Base-by-base conservation (phyloP, 345 rosid species). In the Citrus maxima region DNA sequence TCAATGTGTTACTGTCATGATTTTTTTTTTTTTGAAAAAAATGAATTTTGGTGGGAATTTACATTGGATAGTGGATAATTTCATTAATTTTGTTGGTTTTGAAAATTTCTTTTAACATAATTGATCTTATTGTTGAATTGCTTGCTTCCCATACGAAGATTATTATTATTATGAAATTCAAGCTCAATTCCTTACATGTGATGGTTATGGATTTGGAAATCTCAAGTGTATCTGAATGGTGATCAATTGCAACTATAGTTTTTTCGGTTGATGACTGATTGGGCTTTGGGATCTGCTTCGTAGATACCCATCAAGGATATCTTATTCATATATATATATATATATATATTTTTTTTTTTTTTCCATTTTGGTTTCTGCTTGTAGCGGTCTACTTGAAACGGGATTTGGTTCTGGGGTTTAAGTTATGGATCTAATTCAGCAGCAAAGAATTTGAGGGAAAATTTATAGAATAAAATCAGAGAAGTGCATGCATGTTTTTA, bases 201-300 rank as follows among this genome's bases (percentile, higher is more conserved):
- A 58, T 25, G 34, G 70, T 25, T 61, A 19, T 49, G 38, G 74
- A 16, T 28, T 51, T 70, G 38, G 60, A 49, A 46, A 16, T 46
- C 13, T 49, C 69, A 62, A 19, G 51, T 74, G 42, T 40, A 37
- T 62, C 24, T n/a, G 51, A 46, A 13, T 13, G 3, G 51, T 13
- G 7, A 40, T 30, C 19, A 75, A 46, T 59, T 73, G 37, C 28
- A 66, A 46, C 6, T 63, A 70, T 21, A 9, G 32, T 25, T 34
- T 65, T 3, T 14, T 55, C 10, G 66, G 72, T 69, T 56, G 80
- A 62, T 79, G 70, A 56, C 55, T 81, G 72, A 69, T 60, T n/a
- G 73, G 79, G 73, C 72, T 79, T 79, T 46, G 63, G 73, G 73
- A 68, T 77, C 87, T 59, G 68, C 66, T 58, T 30, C 6, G 22